Evolutionary conservation across 2,329 filamentous ascomycete species (phyloP).

Genomic region (Fusarium xylarioides): DNA sequence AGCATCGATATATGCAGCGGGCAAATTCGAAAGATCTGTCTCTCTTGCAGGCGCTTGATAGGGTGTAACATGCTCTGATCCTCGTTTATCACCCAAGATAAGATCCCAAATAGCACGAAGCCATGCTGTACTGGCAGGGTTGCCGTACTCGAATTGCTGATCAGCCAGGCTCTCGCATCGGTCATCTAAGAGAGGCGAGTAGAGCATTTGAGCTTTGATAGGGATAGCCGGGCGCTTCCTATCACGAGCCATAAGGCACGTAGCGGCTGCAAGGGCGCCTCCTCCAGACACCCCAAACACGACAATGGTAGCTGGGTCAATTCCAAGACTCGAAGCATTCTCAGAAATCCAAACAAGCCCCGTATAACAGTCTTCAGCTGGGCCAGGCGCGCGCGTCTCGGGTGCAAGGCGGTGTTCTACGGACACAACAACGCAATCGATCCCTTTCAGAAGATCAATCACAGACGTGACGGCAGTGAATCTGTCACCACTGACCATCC

Average conservation of each 20-base stretch:
- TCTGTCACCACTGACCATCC: background rate
- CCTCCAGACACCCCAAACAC: conserved; percentile 7
- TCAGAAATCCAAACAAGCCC: background rate
- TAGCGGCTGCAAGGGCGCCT: background rate
- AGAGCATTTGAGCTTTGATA: conserved; percentile 7
- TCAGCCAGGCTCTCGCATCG: conserved; percentile 4
- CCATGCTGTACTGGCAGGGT: background rate
- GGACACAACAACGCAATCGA: background rate
- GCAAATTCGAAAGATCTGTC: background rate
- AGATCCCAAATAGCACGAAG: conserved; percentile 8
- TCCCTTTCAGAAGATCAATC: background rate
- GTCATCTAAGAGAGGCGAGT: conserved; percentile 1
- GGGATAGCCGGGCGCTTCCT: background rate
- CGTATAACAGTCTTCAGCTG: conserved; percentile 3
- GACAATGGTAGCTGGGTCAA: background rate
- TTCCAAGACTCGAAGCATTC: background rate
- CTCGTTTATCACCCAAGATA: background rate
- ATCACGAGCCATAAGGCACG: conserved; percentile 8
- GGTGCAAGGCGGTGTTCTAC: conserved; percentile 4
- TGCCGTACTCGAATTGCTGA: conserved; percentile 3
- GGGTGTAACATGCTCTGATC: background rate
- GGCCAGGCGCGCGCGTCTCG: background rate
- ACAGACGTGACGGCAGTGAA: background rate
- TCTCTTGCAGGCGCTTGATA: conserved; percentile 1
- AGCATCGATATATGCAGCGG: background rate